These are phyloP conservation scores for Rhodotorula paludigena DNA, from an alignment of 768 basidiomycete genomes.

Conservation along the genomic window DNA sequence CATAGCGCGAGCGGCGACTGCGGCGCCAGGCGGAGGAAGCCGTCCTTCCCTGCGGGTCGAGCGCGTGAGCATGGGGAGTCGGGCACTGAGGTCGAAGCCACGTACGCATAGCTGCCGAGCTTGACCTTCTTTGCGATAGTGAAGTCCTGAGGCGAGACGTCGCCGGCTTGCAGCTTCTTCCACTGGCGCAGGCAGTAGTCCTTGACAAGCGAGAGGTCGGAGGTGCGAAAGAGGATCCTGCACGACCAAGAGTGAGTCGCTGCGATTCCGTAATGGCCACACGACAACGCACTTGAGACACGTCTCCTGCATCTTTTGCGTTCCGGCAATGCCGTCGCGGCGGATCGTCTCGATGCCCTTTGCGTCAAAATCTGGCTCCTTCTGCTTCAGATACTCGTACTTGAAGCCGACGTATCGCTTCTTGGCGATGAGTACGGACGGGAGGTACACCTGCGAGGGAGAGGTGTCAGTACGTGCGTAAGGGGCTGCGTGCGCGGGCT, in stretches of 20 bases:
- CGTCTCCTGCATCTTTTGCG: slow-evolving; percentile 85
- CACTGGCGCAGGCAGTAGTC: slow-evolving; percentile 78
- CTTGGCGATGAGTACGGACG: slow-evolving; percentile 92
- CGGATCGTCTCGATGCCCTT: slow-evolving; percentile 97
- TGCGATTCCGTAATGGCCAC: background rate
- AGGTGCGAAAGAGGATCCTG: slow-evolving; percentile 83
- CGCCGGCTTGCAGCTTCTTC: slow-evolving; percentile 74
- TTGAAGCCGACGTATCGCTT: slow-evolving; percentile 98
- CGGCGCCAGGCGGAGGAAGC: slow-evolving; percentile 84
- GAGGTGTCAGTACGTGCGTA: background rate
- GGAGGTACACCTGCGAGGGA: slow-evolving; percentile 72
- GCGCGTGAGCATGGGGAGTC: background rate
- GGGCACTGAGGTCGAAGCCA: background rate
- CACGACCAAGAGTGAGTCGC: background rate
- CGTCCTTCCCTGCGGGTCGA: slow-evolving; percentile 62
- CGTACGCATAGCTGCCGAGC: slow-evolving; percentile 85
- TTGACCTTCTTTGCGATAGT: slow-evolving; percentile 89
- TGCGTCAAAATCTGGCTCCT: slow-evolving; percentile 77
- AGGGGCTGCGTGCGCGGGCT: background rate
- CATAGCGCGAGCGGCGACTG: slow-evolving; percentile 72
- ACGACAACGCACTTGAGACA: slow-evolving; percentile 64
- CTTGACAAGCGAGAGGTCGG: slow-evolving; percentile 84
- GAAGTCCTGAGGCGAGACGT: slow-evolving; percentile 82
- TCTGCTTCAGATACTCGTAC: slow-evolving; percentile 76
- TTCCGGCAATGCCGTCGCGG: slow-evolving; percentile 82